phyloP scores from a whole-genome alignment of 169 alveolate species.

The Neospora caninum region DNA sequence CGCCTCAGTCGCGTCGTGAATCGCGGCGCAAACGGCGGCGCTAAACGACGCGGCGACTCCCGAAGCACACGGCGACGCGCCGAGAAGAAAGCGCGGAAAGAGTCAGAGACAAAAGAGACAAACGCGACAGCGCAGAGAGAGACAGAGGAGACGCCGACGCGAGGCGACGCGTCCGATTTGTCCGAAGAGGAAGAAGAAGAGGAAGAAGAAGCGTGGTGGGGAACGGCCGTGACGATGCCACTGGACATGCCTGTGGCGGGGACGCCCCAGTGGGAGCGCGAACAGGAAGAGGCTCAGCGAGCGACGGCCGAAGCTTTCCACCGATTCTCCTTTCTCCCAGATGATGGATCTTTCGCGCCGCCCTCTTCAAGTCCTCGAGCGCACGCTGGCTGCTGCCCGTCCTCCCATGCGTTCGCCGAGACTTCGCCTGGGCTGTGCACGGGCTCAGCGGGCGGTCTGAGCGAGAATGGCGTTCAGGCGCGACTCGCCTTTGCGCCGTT shows the following conservation, averaged over 20 bases:
- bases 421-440: too few species aligned
- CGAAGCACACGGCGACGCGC: background rate
- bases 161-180: too few species aligned
- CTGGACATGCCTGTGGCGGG: background rate
- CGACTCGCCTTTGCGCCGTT: background rate
- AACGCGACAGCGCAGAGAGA: background rate
- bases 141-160: background rate
- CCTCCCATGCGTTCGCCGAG: too few species aligned
- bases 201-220: constrained; percentile 17
- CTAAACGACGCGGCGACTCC: background rate
- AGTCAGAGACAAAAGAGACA: background rate
- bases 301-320: background rate
- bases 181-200: background rate
- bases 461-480: too few species aligned
- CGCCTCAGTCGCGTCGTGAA: background rate
- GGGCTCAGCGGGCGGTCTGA: too few species aligned
- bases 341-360: too few species aligned
- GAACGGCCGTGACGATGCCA: constrained; percentile 1
- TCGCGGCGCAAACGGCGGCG: background rate
- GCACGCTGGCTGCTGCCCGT: too few species aligned
- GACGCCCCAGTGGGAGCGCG: background rate
- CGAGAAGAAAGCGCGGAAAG: background rate
- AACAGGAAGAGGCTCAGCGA: background rate
- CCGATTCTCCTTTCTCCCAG: background rate
- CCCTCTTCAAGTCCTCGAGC: too few species aligned